Base-by-base conservation (phyloP, 2,329 filamentous ascomycete genomes). In the Capronia americana region DNA sequence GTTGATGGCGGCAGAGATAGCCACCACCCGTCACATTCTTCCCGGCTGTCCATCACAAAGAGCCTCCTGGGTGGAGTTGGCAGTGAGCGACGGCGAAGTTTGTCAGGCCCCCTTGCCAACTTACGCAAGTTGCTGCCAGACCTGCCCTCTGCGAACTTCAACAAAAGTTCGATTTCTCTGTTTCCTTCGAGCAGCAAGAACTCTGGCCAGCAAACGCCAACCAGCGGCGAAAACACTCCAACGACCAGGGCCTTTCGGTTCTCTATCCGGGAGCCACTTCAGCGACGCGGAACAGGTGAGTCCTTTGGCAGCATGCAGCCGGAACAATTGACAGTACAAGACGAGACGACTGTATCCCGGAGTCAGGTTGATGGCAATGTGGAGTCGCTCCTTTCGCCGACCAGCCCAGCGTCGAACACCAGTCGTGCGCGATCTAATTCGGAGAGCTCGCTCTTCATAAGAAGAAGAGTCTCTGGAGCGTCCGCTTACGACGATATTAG, bases 401-500 rank as follows among this genome's bases (percentile, higher is more conserved):
- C 55, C 72, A 69, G 75, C 30, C 77, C 80, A 64, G 67, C 6
- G 77, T 65, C 65, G 2, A 61, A 55, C n/a, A 38, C 14, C 30
- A 66, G 92, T 32, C 84, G 87, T 51, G 56, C 61, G 57, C 83
- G 87, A 71, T 86, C 87, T 0, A 88, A 87, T 0, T 94, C 92
- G 0, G 91, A 96, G 75, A 90, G 93, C 65, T 95, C 92, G 4
- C 79, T 96, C 67, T 80, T 84, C 20, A 83, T 95, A 17, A 90
- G 90, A 72, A 88, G 92, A 71, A 88, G 87, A 4, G 81, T 93
- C 2, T 96, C 93, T 0, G 85, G 88, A 28, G 88, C 90, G 0
- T 95, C 93, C 0, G 96, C 92, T 0, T 84, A 96, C 0, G 93
- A 93, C 1, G 92, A 97, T 74, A 92, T 94, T 73, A 87, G 87